Evolutionary conservation across 2,329 filamentous ascomycete species (phyloP), one percentile per base, ranked within the genome.

Genomic region (Beauveria brongniartii): DNA sequence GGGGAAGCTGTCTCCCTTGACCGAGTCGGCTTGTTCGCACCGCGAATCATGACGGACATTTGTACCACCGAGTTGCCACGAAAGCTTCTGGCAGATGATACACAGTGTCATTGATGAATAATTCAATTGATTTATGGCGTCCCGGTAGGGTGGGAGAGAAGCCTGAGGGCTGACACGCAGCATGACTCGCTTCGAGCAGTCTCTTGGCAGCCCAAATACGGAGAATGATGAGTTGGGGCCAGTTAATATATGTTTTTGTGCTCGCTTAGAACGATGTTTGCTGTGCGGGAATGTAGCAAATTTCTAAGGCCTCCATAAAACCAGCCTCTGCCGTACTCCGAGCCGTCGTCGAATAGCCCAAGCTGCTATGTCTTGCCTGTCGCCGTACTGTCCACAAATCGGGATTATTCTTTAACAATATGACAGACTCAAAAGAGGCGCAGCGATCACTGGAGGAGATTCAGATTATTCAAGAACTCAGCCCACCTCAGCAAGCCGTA

Each of bases 401-500:
- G 30, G 40, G 1, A 2, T 22, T 3, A 10, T 9, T 43, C 18
- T 8, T 20, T 7, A 3, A 30, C 14, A 44, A 22, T 20, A 44
- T 41, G 22, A 16, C 5, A 34, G 6, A 26, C 3, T 55, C 43
- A 2, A 55, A 10, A 37, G 51, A 55, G 43, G 34, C 43, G n/a
- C 54, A 52, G 40, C 26, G 7, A 12, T 50, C 63, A 3, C 52
- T 54, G 28, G 44, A 62, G 26, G 43, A 62, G 24, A 62, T 44
- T 48, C 41, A 43, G 16, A 51, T 60, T 9, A 52, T 53, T 6
- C 62, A 64, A 5, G 43, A 62, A 5, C 61, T 55, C 4, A 58
- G 56, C 22, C 63, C 65, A 8, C 65, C 67, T 16, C 44, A 34
- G 55, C 54, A 57, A 41, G 60, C 60, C 10, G 47, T 58, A 22